phyloP scores from a whole-genome alignment of 2,329 filamentous ascomycete genomes.

The Didymella arachidicola region DNA sequence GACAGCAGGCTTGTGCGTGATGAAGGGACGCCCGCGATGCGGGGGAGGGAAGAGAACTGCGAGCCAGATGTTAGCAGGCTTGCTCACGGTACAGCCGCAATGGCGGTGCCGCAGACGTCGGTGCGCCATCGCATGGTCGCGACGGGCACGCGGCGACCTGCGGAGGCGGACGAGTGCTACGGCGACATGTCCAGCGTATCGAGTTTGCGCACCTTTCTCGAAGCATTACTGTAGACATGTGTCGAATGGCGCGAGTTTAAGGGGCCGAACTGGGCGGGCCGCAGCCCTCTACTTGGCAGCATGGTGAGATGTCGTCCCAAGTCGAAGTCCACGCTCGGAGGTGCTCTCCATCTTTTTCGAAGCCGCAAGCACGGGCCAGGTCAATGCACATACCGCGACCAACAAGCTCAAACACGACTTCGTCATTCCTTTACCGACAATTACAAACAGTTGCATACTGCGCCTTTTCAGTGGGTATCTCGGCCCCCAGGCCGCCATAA shows the following conservation, averaged over 20 bases:
- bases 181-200: background rate
- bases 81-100: background rate
- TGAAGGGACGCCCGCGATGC: conserved; percentile 28
- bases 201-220: conserved; percentile 46
- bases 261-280: conserved; percentile 43
- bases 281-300: conserved; percentile 59
- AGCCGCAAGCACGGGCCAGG: conserved; percentile 31
- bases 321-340: conserved; percentile 21
- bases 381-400: background rate
- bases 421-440: conserved; percentile 21
- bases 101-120: conserved; percentile 10
- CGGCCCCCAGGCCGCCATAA: conserved; percentile 13
- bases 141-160: conserved; percentile 10
- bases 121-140: conserved; percentile 7
- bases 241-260: conserved; percentile 35
- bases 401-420: background rate
- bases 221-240: conserved; percentile 30
- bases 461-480: conserved; percentile 34
- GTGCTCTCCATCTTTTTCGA: conserved; percentile 34
- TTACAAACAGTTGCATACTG: conserved; percentile 19
- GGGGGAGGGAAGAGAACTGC: conserved; percentile 47
- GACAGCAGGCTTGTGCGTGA: conserved; percentile 39
- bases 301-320: conserved; percentile 50
- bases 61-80: conserved; percentile 6
- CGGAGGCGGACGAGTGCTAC: conserved; percentile 15